A percentile compares a stretch with the other conserved stretches of the same genome.
Evolutionary conservation across 768 basidiomycete species (phyloP).

Genomic region (Termitomyces sp.): DNA sequence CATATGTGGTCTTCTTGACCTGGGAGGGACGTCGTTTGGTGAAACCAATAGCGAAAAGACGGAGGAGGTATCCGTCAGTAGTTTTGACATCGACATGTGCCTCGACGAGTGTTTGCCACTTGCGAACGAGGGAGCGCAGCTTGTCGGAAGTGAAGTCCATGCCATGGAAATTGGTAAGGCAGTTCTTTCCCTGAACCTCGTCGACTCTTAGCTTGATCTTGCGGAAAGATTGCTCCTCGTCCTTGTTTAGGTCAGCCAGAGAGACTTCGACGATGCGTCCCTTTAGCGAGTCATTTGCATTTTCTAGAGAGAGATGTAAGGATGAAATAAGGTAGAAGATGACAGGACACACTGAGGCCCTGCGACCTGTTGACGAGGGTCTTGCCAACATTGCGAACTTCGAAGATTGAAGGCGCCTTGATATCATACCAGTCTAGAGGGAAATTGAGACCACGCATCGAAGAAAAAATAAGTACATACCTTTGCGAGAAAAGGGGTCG

Average conservation of each 20-base stretch:
- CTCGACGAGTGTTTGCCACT: slow-evolving; percentile 99
- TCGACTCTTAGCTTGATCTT: slow-evolving; percentile 99
- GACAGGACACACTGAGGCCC: slow-evolving; percentile 80
- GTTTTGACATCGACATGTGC: slow-evolving; percentile 99
- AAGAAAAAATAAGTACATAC: slow-evolving; percentile 34
- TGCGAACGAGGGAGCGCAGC: slow-evolving; percentile 98
- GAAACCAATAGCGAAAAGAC: slow-evolving; percentile 98
- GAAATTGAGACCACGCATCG: neutral
- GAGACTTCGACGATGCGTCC: slow-evolving; percentile 96
- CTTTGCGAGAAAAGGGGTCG: slow-evolving; percentile 99
- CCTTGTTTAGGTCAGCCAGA: slow-evolving; percentile 96
- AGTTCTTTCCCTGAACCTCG: slow-evolving; percentile 97
- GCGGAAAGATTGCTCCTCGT: slow-evolving; percentile 98
- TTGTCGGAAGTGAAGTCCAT: slow-evolving; percentile 99
- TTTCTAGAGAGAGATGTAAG: slow-evolving; percentile 53
- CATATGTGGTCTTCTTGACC: slow-evolving; percentile 99
- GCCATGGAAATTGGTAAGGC: slow-evolving; percentile 99
- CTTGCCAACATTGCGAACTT: slow-evolving; percentile 95
- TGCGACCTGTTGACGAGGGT: slow-evolving; percentile 97
- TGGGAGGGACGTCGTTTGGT: slow-evolving; percentile 95
- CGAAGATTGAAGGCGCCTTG: slow-evolving; percentile 97
- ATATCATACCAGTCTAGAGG: slow-evolving; percentile 97
- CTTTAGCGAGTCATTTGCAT: slow-evolving; percentile 97
- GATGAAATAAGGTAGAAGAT: neutral
- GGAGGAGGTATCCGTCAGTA: slow-evolving; percentile 98